Conservation (phyloP, 805 yeast species). For the Starmerella stigmatis region DNA sequence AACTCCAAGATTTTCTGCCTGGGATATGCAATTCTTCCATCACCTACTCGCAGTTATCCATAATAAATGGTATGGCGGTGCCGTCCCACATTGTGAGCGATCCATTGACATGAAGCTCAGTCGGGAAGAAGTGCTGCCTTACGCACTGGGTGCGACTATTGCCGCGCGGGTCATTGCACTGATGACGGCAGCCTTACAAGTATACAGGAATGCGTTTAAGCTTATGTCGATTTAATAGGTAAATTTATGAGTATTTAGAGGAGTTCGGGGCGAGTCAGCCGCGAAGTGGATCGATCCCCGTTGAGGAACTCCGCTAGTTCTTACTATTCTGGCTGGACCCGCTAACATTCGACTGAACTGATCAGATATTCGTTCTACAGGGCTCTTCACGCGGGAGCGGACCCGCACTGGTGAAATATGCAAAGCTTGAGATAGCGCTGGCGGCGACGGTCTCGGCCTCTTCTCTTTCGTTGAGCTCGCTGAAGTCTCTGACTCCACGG, state of each 20-base stretch:
- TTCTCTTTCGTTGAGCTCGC: no score
- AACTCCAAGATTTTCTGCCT: conserved; percentile 23
- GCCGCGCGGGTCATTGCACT: not conserved
- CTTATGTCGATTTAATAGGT: not conserved
- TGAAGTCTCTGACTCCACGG: no score
- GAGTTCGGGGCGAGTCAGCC: conserved; percentile 19
- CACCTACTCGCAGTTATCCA: not conserved
- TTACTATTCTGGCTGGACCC: conserved; percentile 7
- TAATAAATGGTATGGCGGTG: not conserved
- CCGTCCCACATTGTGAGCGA: not conserved
- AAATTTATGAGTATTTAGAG: conserved; percentile 1
- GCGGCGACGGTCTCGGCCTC: not conserved
- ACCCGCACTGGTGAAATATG: not conserved
- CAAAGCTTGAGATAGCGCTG: not conserved
- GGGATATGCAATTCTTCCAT: conserved; percentile 24
- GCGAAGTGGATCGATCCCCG: conserved; percentile 11
- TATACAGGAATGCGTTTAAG: not conserved
- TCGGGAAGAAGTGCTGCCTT: not conserved
- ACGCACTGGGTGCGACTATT: not conserved
- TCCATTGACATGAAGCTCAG: not conserved
- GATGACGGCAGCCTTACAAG: not conserved
- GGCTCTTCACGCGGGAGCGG: not conserved
- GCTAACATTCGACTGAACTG: conserved; percentile 8
- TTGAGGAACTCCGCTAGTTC: not conserved
- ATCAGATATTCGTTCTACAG: conserved; percentile 1